Percentiles rank a stretch among this genome's conserved stretches.
phyloP scores from a whole-genome alignment of 106 monocot species.

The Hemerocallis citrina region DNA sequence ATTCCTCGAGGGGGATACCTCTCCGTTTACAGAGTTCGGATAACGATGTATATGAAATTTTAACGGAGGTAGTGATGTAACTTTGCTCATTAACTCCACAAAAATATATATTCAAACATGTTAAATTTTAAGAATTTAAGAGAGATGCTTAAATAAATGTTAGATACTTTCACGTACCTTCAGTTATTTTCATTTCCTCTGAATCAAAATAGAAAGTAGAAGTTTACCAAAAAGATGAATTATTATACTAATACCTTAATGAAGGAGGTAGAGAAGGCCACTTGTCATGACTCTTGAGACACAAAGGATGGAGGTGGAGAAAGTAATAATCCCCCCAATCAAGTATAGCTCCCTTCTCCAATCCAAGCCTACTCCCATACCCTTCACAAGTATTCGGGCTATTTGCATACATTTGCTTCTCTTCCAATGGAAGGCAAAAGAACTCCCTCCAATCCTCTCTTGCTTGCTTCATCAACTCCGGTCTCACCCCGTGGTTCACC shows the following conservation, averaged over 20 bases:
- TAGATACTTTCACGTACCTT: no score
- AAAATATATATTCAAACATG: no score
- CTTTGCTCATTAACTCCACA: no score
- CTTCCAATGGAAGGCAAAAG: conserved; percentile 40
- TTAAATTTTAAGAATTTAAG: no score
- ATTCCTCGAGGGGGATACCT: no score
- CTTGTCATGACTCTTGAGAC: conserved; percentile 11
- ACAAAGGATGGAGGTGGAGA: conserved; percentile 33
- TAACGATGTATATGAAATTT: no score
- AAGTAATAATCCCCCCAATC: conserved; percentile 82
- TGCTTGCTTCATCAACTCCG: conserved; percentile 18
- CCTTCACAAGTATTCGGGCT: conserved; percentile 58
- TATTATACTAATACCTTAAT: conserved; percentile 26
- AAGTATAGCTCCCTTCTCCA: conserved; percentile 47
- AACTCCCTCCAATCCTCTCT: conserved; percentile 40
- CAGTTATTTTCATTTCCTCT: no score
- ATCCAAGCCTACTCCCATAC: conserved; percentile 59
- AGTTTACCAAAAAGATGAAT: no score
- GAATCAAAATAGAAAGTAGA: no score
- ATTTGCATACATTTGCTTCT: conserved; percentile 42
- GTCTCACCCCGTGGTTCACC: conserved; percentile 61
- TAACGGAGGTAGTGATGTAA: no score
- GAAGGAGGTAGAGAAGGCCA: conserved; percentile 41
- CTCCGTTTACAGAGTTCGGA: no score
- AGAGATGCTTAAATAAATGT: no score